Conservation (phyloP, 495 filamentous ascomycete species). For the Xylaria flabelliformis region DNA sequence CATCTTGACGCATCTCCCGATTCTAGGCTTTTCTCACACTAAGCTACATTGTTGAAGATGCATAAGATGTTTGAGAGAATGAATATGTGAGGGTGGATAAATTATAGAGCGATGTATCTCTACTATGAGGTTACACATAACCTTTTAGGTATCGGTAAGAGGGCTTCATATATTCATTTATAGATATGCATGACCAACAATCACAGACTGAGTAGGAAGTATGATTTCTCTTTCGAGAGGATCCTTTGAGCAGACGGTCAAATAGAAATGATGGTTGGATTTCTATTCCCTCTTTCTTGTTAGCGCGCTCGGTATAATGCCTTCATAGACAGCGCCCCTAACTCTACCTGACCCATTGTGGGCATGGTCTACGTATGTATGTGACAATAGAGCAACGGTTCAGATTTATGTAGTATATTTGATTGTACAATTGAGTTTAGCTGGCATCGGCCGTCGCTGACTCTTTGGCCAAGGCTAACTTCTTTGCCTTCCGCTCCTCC, state of each 20-base stretch:
- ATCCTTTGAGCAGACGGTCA: not conserved
- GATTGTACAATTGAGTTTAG: constrained; percentile 28
- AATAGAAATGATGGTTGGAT: not conserved
- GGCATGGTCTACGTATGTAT: constrained; percentile 7
- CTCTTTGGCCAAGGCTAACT: constrained; percentile 36
- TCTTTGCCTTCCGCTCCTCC: constrained; percentile 54
- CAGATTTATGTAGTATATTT: constrained; percentile 12
- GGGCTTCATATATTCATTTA: not conserved
- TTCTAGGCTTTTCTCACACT: not conserved
- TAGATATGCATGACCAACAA: not conserved
- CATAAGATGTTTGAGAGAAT: too few species aligned
- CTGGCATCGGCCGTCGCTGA: constrained; percentile 26
- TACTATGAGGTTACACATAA: not conserved
- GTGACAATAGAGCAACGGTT: not conserved
- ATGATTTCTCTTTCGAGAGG: not conserved
- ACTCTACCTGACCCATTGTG: not conserved
- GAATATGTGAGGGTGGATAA: too few species aligned
- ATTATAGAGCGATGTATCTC: not conserved
- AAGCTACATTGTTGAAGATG: not conserved
- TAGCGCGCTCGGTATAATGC: not conserved
- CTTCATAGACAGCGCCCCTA: not conserved
- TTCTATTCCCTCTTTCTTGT: not conserved
- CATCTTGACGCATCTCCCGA: not conserved
- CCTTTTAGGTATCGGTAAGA: not conserved
- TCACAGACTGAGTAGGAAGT: not conserved